Evolutionary conservation across 495 filamentous ascomycete species (phyloP), one percentile per base, ranked within the genome.

Genomic region (Tuber borchii): DNA sequence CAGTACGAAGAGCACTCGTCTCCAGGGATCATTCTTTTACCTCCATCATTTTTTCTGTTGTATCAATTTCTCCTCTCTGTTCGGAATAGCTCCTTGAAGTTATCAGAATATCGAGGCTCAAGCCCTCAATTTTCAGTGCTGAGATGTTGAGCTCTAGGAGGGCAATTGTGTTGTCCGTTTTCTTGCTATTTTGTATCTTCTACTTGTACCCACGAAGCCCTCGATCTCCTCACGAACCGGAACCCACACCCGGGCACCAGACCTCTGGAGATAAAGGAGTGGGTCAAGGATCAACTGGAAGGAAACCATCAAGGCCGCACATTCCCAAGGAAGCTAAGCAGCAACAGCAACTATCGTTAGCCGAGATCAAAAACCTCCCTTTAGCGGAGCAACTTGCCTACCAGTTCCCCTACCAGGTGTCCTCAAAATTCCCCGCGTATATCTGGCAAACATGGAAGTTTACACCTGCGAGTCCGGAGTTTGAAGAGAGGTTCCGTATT

Each of bases 361-460:
- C 71, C 16, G 76, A 77, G 26, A 61, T 83, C 46, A 77, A 73
- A 72, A 74, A 77, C 17, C 56, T 83, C 19, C 79, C 92, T 17
- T 85, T 98, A 26, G 88, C 90, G 82, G 92, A 97, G 44, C 93
- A 94, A 81, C 87, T 99, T 71, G 92, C 90, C 51, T 97, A 96
- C 86, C 92, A 96, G 80, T 99, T 95, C 83, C 93, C 94, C 19
- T 99, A 98, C 85, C 91, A 96, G 79, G 88, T 94, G 70, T 90
- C 93, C 77, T 83, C 86, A 74, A 94, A 93, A 83, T 99, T 99
- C 84, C 95, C 95, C 0, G 94, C 93, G 42, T 99, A 97, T 85
- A 96, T 99, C 76, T 99, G 95, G 95, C 95, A 99, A 86, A 99
- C 95, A 56, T 99, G 95, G 95, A 97, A 96, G 85, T 92, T 91